These are phyloP conservation scores for Ceratocystis cacaofunesta DNA, from an alignment of 2,329 filamentous ascomycete species.

Conservation along the genomic window DNA sequence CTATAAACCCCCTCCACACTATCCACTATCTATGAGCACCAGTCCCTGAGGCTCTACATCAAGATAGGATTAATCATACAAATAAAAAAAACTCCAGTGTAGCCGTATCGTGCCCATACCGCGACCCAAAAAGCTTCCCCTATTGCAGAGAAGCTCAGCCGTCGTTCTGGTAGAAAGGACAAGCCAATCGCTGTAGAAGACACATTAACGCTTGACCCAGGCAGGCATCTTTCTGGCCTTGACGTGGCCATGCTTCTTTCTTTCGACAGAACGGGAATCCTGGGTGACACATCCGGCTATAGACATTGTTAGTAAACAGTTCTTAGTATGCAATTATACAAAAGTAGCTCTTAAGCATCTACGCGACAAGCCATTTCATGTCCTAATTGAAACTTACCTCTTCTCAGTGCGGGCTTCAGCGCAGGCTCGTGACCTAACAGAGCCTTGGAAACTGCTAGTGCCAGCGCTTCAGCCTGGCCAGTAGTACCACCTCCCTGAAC, in stretches of 20 bases:
- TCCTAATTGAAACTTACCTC: conserved; percentile 49
- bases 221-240: conserved; percentile 97
- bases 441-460: conserved; percentile 75
- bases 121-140: not conserved
- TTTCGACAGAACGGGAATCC: conserved; percentile 83
- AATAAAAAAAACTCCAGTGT: not conserved
- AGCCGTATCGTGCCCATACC: not conserved
- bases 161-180: not conserved
- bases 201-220: conserved; percentile 71
- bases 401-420: conserved; percentile 71
- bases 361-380: not conserved
- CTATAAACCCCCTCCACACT: not conserved
- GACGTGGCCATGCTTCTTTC: conserved; percentile 91
- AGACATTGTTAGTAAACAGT: conserved; percentile 29
- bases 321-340: conserved; percentile 12
- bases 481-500: conserved; percentile 80
- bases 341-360: not conserved
- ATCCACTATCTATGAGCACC: not conserved
- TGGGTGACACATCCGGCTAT: conserved; percentile 84
- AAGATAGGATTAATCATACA: not conserved
- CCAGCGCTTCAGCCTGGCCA: conserved; percentile 88
- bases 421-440: conserved; percentile 82
- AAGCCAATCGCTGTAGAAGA: not conserved
- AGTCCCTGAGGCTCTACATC: not conserved
- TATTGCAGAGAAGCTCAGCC: not conserved